A percentile compares a stretch with the other conserved stretches of the same genome.
Evolutionary conservation across 768 basidiomycete genomes (phyloP).

Genomic region (Hypholoma fasciculare): DNA sequence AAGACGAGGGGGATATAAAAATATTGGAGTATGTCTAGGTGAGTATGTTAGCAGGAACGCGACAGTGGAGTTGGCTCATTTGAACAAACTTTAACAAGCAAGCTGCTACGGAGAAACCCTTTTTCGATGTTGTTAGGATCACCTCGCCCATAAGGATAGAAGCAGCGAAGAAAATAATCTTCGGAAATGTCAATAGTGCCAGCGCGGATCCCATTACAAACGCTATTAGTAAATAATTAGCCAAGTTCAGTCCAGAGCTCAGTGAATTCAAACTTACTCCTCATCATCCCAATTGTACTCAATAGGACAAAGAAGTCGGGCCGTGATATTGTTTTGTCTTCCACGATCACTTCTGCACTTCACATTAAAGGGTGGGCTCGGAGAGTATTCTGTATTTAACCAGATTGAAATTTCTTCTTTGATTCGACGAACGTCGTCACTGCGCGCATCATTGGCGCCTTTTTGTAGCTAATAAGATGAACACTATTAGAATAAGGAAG

Average conservation of each 20-base stretch:
- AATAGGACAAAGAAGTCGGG: neutral
- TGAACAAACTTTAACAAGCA: neutral
- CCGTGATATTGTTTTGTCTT: neutral
- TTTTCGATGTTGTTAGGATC: neutral
- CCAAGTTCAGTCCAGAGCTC: too few species aligned
- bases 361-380: neutral
- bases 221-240: neutral
- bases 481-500: neutral
- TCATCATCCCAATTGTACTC: neutral
- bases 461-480: neutral
- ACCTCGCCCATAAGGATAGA: neutral
- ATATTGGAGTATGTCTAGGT: neutral
- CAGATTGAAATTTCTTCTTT: conserved; percentile 1
- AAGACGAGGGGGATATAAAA: neutral
- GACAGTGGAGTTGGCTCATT: too few species aligned
- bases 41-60: neutral
- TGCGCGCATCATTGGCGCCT: neutral
- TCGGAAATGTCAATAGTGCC: neutral
- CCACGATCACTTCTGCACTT: neutral
- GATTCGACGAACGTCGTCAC: neutral
- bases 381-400: neutral
- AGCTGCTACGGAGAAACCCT: neutral
- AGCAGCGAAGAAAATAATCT: neutral
- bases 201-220: neutral
- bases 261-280: neutral